Conservation (phyloP, 2,329 filamentous ascomycete species). For the Cordyceps fumosorosea region DNA sequence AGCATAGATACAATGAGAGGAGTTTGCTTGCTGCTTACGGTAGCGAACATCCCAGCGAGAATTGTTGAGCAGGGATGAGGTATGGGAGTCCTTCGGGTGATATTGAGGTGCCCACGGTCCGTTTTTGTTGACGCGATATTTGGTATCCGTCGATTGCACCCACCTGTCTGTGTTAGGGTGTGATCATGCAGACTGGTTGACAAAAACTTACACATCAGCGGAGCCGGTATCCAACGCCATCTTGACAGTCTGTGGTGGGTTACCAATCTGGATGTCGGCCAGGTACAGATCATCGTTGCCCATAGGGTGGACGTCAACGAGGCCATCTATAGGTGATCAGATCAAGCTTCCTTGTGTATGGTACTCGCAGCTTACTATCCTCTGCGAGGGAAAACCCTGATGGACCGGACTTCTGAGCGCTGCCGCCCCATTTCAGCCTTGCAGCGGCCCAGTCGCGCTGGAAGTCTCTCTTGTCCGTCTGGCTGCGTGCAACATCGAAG, state of each 20-base stretch:
- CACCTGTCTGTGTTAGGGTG: constrained; percentile 31
- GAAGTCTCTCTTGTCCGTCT: constrained; percentile 24
- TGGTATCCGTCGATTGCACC: constrained; percentile 46
- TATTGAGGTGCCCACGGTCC: constrained; percentile 35
- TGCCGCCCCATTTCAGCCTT: constrained; percentile 29
- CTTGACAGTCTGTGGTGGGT: constrained; percentile 39
- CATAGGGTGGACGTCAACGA: constrained; percentile 29
- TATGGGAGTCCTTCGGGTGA: constrained; percentile 38
- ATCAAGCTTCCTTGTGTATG: background rate
- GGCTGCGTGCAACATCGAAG: constrained; percentile 20
- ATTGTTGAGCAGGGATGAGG: constrained; percentile 33
- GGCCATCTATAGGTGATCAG: constrained; percentile 23
- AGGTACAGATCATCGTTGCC: constrained; percentile 38
- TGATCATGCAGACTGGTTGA: background rate
- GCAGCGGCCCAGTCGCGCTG: constrained; percentile 27
- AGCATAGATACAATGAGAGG: background rate
- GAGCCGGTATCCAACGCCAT: constrained; percentile 50
- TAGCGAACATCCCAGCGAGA: constrained; percentile 45
- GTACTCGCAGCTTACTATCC: constrained; percentile 18
- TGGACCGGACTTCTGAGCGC: constrained; percentile 16
- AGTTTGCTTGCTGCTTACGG: constrained; percentile 29
- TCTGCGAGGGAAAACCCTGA: constrained; percentile 24
- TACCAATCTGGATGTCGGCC: constrained; percentile 39
- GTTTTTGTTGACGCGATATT: constrained; percentile 26
- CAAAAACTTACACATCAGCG: constrained; percentile 52